Evolutionary conservation across 495 filamentous ascomycete genomes (phyloP).

Genomic region (Neurospora tetrasperma): DNA sequence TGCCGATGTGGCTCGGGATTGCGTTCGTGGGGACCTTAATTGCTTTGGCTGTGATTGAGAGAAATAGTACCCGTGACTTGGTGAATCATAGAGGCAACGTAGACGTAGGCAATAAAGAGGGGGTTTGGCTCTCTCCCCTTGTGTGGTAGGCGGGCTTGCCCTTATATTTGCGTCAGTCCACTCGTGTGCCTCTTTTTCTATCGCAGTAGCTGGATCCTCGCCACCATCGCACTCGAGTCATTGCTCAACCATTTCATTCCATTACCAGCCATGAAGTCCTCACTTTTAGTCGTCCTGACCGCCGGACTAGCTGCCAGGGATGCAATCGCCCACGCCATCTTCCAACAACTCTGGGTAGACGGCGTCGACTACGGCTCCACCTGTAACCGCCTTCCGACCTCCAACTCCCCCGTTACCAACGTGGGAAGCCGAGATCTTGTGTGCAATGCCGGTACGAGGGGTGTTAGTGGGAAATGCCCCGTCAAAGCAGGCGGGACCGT

Average conservation of each 20-base stretch:
- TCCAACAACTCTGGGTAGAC: slow-evolving; percentile 43
- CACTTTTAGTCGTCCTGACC: slow-evolving; percentile 13
- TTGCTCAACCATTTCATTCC: neutral
- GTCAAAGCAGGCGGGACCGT: slow-evolving; percentile 37
- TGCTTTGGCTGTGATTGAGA: too few species aligned
- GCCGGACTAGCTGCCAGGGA: slow-evolving; percentile 24
- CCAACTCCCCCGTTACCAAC: slow-evolving; percentile 39
- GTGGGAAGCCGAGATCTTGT: slow-evolving; percentile 29
- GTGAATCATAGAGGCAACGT: neutral
- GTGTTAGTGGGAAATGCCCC: slow-evolving; percentile 32
- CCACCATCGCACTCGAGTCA: neutral
- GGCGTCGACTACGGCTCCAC: slow-evolving; percentile 37
- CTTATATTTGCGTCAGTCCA: neutral
- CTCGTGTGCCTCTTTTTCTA: neutral
- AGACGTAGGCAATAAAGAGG: neutral
- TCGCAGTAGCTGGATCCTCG: neutral
- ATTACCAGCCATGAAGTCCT: slow-evolving; percentile 29
- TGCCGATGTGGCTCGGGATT: neutral
- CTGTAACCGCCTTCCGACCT: slow-evolving; percentile 29
- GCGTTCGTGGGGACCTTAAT: neutral
- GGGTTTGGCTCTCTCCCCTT: neutral
- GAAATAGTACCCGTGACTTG: neutral
- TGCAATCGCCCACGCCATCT: slow-evolving; percentile 37
- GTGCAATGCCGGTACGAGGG: slow-evolving; percentile 30
- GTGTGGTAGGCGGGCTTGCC: neutral